Percentiles rank a stretch among this genome's conserved stretches.
Evolutionary conservation across 768 basidiomycete genomes (phyloP).

Genomic region (Trametes cubensis): DNA sequence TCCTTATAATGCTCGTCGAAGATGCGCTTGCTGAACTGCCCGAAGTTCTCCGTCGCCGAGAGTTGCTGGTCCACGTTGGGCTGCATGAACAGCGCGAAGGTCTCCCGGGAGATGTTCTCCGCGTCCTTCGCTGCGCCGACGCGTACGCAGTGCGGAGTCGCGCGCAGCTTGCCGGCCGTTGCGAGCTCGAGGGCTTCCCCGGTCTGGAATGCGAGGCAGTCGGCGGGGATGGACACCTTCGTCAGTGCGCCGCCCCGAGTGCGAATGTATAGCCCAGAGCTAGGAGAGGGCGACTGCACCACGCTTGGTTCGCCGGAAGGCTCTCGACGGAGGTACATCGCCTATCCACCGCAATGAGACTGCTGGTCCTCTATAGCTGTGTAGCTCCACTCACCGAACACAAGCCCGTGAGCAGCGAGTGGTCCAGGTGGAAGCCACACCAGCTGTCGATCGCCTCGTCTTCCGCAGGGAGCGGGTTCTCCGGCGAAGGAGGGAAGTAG

Average conservation of each 20-base stretch:
- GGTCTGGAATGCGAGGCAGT: conserved; percentile 93
- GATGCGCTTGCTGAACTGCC: conserved; percentile 84
- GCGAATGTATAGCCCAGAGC: conserved; percentile 89
- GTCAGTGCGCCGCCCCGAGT: conserved; percentile 77
- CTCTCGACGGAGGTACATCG: conserved; percentile 75
- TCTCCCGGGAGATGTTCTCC: conserved; percentile 74
- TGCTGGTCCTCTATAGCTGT: not conserved
- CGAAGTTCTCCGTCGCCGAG: conserved; percentile 75
- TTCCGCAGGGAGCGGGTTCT: conserved; percentile 40
- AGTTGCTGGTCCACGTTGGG: conserved; percentile 82
- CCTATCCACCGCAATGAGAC: conserved; percentile 44
- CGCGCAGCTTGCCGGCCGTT: conserved; percentile 76
- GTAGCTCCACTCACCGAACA: conserved; percentile 63
- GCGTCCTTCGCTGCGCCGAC: conserved; percentile 55
- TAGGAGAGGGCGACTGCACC: conserved; percentile 68
- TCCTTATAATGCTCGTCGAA: conserved; percentile 63
- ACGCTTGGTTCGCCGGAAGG: conserved; percentile 43
- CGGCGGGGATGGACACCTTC: conserved; percentile 83
- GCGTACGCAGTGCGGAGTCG: conserved; percentile 94
- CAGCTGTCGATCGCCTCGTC: conserved; percentile 81
- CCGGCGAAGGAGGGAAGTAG: conserved; percentile 79
- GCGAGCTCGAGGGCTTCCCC: conserved; percentile 94
- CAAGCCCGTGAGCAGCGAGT: conserved; percentile 87
- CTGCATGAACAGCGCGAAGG: conserved; percentile 88
- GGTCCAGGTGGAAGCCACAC: conserved; percentile 96